A percentile compares a stretch with the other conserved stretches of the same genome.
These are phyloP conservation scores for Mycena crocata DNA, from an alignment of 768 basidiomycete species.

Conservation along the genomic window DNA sequence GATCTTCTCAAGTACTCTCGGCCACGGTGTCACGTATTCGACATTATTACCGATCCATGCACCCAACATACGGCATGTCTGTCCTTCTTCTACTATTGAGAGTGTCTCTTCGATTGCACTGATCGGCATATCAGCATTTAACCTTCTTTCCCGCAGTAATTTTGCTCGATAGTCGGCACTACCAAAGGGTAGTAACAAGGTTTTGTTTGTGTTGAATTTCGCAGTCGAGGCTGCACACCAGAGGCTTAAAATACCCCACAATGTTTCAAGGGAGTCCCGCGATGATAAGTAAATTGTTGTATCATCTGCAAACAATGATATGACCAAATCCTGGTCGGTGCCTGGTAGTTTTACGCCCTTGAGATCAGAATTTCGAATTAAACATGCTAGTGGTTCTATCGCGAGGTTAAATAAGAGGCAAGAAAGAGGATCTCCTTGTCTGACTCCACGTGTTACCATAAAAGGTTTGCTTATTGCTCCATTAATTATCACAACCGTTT, in stretches of 20 bases:
- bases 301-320: slow-evolving; percentile 55
- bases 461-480: too few relatives aligned
- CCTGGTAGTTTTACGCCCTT: slow-evolving; percentile 38
- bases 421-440: too few relatives aligned
- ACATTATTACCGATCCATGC: slow-evolving; percentile 7
- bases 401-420: too few relatives aligned
- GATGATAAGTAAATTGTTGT: slow-evolving; percentile 49
- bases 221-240: slow-evolving; percentile 12
- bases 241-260: slow-evolving; percentile 39
- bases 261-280: slow-evolving; percentile 38
- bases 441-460: too few relatives aligned
- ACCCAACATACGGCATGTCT: slow-evolving; percentile 8
- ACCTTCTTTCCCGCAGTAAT: not conserved
- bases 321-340: slow-evolving; percentile 35
- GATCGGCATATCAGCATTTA: not conserved
- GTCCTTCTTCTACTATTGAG: not conserved
- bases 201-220: slow-evolving; percentile 48
- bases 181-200: slow-evolving; percentile 6
- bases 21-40: not conserved
- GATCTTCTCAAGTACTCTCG: slow-evolving; percentile 26
- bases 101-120: not conserved
- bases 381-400: too few relatives aligned
- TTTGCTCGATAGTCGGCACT: not conserved
- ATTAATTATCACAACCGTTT: too few relatives aligned
- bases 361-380: slow-evolving; percentile 44